Percentiles rank a stretch among this genome's conserved stretches.
phyloP scores from a whole-genome alignment of 1,284 basidiomycete genomes.

The Puccinia hordei region DNA sequence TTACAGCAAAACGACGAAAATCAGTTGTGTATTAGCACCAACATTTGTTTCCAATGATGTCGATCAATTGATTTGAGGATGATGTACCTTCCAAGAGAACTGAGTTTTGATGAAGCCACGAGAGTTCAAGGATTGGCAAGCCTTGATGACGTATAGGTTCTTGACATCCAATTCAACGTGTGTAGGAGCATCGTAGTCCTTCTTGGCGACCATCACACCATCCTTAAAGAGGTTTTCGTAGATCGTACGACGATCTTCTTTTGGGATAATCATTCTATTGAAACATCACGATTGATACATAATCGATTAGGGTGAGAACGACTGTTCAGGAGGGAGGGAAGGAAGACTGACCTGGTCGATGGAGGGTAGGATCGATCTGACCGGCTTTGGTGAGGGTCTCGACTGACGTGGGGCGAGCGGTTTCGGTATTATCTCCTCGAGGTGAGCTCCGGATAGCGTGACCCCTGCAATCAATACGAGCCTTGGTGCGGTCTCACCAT shows the following conservation, averaged over 20 bases:
- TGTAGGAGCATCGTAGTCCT: slow-evolving; percentile 96
- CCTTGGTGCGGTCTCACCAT: neutral
- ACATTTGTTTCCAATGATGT: slow-evolving; percentile 58
- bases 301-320: neutral
- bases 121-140: slow-evolving; percentile 94
- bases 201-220: slow-evolving; percentile 98
- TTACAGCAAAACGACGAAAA: slow-evolving; percentile 65
- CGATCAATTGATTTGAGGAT: slow-evolving; percentile 52
- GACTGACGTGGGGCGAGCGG: slow-evolving; percentile 39
- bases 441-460: neutral
- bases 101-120: slow-evolving; percentile 96
- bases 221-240: slow-evolving; percentile 98
- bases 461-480: too few relatives aligned
- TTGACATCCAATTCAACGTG: slow-evolving; percentile 96
- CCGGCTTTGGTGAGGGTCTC: slow-evolving; percentile 17
- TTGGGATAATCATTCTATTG: slow-evolving; percentile 57
- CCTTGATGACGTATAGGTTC: slow-evolving; percentile 99
- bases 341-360: neutral
- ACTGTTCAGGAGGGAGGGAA: neutral
- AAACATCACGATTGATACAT: neutral
- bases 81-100: slow-evolving; percentile 61
- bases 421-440: neutral
- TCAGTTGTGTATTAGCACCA: neutral
- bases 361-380: neutral
- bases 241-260: slow-evolving; percentile 57